A percentile compares a stretch with the other conserved stretches of the same genome.
Conservation (phyloP, 192 early-diverging fungal genomes). For the Backusella tarrabulga region DNA sequence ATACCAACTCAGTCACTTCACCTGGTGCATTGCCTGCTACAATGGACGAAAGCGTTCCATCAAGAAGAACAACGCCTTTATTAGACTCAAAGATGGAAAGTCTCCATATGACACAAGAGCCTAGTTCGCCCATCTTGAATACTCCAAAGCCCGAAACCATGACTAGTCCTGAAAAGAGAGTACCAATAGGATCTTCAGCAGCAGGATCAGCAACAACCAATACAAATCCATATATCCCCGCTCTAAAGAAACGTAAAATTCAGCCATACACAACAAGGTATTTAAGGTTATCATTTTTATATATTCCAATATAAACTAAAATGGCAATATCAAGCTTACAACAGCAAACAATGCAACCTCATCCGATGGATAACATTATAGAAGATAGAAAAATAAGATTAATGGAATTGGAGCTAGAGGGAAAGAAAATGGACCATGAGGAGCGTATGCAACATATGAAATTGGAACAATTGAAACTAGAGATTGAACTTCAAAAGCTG, state of each 20-base stretch:
- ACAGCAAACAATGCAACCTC: not conserved
- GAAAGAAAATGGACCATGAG: slow-evolving; percentile 23
- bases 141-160: not conserved
- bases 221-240: not conserved
- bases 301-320: not conserved
- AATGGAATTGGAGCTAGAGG: slow-evolving; percentile 16
- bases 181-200: not conserved
- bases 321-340: not conserved
- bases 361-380: not conserved
- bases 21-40: not conserved
- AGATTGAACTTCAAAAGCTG: slow-evolving; percentile 27
- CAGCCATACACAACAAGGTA: not conserved
- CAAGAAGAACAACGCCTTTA: not conserved
- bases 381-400: slow-evolving; percentile 14
- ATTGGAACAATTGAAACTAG: slow-evolving; percentile 21
- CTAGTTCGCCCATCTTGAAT: not conserved
- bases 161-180: not conserved
- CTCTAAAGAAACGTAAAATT: not conserved
- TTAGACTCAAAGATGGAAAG: not conserved
- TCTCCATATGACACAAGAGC: not conserved
- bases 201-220: not conserved
- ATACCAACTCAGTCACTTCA: not conserved
- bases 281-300: not conserved
- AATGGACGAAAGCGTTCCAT: not conserved
- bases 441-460: slow-evolving; percentile 28